Evolutionary conservation across 2,329 filamentous ascomycete species (phyloP).

Genomic region (Xylariaceae sp.): DNA sequence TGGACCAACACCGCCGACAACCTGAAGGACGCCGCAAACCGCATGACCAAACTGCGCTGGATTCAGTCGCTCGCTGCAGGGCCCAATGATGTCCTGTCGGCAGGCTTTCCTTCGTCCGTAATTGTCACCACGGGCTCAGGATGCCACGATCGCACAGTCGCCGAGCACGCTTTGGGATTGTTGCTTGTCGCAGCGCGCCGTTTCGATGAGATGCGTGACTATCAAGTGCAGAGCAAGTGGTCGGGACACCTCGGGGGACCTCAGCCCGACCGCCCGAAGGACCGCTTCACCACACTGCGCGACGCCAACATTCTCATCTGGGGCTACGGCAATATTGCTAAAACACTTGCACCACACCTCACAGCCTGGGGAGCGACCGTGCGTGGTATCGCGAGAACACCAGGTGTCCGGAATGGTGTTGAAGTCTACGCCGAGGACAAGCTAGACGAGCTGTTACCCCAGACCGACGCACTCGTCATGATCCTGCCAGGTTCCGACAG

Average conservation of each 20-base stretch:
- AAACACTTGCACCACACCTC: conserved; percentile 55
- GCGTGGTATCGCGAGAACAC: conserved; percentile 53
- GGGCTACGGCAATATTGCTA: conserved; percentile 67
- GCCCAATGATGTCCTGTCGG: conserved; percentile 62
- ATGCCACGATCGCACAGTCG: conserved; percentile 62
- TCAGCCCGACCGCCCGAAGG: conserved; percentile 56
- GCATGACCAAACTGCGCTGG: conserved; percentile 58
- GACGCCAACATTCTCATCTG: conserved; percentile 59
- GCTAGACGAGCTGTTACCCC: conserved; percentile 50
- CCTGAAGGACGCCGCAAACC: conserved; percentile 54
- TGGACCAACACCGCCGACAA: conserved; percentile 60
- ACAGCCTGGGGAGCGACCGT: conserved; percentile 56
- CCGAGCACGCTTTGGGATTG: conserved; percentile 61
- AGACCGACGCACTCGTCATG: conserved; percentile 66
- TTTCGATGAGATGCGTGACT: conserved; percentile 63
- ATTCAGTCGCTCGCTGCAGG: conserved; percentile 66
- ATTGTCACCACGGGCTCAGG: conserved; percentile 61
- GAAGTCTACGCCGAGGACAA: conserved; percentile 56
- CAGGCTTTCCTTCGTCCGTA: conserved; percentile 53
- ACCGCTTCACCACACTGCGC: conserved; percentile 57
- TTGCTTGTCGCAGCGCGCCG: conserved; percentile 54
- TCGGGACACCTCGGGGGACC: conserved; percentile 60
- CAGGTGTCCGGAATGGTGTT: conserved; percentile 57
- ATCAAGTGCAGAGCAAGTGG: conserved; percentile 56
- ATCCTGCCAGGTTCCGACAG: conserved; percentile 58